Conservation (phyloP, 768 basidiomycete species). For the Mycena leptocephala region DNA sequence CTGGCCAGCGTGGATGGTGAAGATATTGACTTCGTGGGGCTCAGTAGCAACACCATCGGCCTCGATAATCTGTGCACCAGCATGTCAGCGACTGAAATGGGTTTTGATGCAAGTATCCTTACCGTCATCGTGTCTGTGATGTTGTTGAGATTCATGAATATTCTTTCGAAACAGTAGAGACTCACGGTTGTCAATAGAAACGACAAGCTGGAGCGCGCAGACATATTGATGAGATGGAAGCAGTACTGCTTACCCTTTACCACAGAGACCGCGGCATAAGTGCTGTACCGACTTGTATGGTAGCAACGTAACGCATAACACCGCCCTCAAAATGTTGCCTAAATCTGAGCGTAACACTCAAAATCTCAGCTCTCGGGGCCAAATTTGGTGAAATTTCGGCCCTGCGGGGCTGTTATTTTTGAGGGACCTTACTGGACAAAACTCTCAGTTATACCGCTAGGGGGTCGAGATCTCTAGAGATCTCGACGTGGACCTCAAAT, state of each 20-base stretch:
- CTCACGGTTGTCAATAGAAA: slow-evolving; percentile 43
- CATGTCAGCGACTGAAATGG: not conserved
- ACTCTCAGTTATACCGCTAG: too few species aligned
- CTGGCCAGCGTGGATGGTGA: slow-evolving; percentile 61
- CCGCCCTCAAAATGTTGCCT: too few species aligned
- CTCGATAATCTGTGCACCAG: slow-evolving; percentile 5
- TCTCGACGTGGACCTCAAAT: too few species aligned
- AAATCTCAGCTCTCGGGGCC: too few species aligned
- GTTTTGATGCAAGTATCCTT: not conserved
- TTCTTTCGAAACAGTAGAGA: not conserved
- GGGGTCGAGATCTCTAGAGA: too few species aligned
- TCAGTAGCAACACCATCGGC: slow-evolving; percentile 11
- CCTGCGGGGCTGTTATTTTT: too few species aligned
- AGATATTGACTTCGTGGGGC: not conserved
- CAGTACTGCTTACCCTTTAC: slow-evolving; percentile 52
- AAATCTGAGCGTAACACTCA: too few species aligned
- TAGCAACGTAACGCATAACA: too few species aligned
- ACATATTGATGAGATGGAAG: slow-evolving; percentile 56
- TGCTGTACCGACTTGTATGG: too few species aligned
- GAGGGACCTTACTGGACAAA: too few species aligned
- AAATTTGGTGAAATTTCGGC: too few species aligned
- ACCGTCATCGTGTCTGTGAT: slow-evolving; percentile 20
- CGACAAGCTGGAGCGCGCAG: slow-evolving; percentile 52
- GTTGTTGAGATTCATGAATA: not conserved
- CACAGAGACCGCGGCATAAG: slow-evolving; percentile 52